These are phyloP conservation scores for Suhomyces bribrorum DNA, from an alignment of 1,139 yeast species.

Conservation along the genomic window DNA sequence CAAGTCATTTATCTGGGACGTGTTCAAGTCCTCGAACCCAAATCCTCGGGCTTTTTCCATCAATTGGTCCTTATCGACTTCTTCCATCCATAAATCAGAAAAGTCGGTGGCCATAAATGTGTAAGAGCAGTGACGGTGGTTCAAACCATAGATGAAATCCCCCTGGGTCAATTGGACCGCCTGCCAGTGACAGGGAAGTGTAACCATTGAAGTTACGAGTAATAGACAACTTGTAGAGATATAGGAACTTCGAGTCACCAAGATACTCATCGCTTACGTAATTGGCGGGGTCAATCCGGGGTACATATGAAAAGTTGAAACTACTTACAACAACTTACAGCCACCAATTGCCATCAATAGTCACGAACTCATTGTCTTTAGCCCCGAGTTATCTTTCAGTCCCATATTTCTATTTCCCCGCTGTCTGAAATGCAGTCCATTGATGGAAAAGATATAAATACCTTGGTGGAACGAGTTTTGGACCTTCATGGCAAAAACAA, in stretches of 20 bases:
- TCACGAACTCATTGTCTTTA: too few relatives aligned
- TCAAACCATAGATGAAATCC: slow-evolving; percentile 4
- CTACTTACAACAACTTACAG: too few relatives aligned
- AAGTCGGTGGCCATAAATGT: slow-evolving; percentile 32
- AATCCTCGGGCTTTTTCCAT: slow-evolving; percentile 19
- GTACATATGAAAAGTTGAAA: too few relatives aligned
- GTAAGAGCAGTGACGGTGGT: slow-evolving; percentile 14
- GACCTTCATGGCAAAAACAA: slow-evolving; percentile 4
- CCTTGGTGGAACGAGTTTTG: slow-evolving; percentile 9
- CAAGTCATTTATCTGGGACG: background rate
- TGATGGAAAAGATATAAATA: slow-evolving; percentile 4
- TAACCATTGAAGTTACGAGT: slow-evolving; percentile 1
- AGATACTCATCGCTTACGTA: too few relatives aligned
- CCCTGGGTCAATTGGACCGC: background rate
- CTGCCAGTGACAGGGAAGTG: slow-evolving; percentile 2
- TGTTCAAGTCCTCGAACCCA: slow-evolving; percentile 29
- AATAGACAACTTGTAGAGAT: background rate
- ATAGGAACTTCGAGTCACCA: too few relatives aligned
- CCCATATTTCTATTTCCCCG: too few relatives aligned
- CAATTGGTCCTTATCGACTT: slow-evolving; percentile 18
- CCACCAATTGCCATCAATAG: too few relatives aligned
- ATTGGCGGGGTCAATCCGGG: too few relatives aligned
- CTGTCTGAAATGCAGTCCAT: too few relatives aligned
- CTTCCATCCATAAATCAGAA: slow-evolving; percentile 30
- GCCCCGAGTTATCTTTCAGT: too few relatives aligned